A percentile compares a stretch with the other conserved stretches of the same genome.
Conservation (phyloP, 2,329 filamentous ascomycete species). For the Colletotrichum lupini region DNA sequence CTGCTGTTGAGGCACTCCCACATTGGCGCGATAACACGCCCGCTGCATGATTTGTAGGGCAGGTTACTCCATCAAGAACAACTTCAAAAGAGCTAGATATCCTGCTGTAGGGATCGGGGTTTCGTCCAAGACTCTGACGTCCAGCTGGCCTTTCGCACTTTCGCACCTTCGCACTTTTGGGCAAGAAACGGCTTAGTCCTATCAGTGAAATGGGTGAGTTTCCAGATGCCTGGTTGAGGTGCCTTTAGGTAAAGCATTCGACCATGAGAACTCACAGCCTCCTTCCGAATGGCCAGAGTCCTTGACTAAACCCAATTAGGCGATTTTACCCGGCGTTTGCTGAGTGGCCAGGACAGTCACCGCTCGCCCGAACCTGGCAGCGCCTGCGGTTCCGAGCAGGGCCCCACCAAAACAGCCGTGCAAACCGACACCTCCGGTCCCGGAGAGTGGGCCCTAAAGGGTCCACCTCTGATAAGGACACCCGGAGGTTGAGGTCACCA, state of each 20-base stretch:
- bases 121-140: neutral
- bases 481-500: neutral
- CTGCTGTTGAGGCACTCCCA: neutral
- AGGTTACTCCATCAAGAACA: neutral
- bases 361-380: constrained; percentile 8
- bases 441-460: neutral
- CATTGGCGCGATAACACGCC: neutral
- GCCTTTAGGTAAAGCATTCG: constrained; percentile 8
- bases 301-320: neutral
- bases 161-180: neutral
- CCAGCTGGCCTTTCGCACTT: neutral
- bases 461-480: constrained; percentile 27
- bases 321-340: constrained; percentile 2
- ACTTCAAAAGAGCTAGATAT: neutral
- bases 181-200: neutral
- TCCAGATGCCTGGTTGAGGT: neutral
- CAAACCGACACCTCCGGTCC: constrained; percentile 19
- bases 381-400: neutral
- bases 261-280: neutral
- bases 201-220: neutral
- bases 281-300: neutral
- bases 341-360: neutral
- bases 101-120: neutral
- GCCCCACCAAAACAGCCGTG: neutral
- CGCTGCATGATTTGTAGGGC: neutral